Evolutionary conservation across 805 yeast species (phyloP).

Genomic region (Starmera amethionina): DNA sequence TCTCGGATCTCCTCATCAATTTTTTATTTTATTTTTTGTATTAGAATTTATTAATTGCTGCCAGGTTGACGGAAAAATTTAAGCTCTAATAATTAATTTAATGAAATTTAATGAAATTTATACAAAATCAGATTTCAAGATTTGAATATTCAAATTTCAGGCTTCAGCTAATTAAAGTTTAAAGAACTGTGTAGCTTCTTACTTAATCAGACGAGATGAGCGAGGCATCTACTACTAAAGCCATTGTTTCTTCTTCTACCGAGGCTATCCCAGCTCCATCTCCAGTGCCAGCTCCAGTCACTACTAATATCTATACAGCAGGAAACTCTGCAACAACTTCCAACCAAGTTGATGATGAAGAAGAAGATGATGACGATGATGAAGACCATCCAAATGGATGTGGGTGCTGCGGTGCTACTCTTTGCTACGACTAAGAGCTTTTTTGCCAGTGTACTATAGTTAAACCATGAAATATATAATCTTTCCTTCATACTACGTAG

Average conservation of each 20-base stretch:
- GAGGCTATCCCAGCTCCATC: neutral
- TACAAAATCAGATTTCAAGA: no score
- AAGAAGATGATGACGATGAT: neutral
- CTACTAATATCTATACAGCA: neutral
- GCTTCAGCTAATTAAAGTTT: no score
- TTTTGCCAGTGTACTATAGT: conserved; percentile 7
- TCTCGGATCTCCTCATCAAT: no score
- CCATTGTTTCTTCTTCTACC: neutral
- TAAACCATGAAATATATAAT: neutral
- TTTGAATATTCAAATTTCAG: no score
- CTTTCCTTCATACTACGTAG: neutral
- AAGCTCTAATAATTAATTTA: no score
- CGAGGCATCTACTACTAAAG: no score
- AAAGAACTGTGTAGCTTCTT: no score
- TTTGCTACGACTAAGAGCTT: neutral
- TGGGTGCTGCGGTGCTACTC: neutral
- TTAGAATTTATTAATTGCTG: no score
- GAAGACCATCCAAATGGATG: neutral
- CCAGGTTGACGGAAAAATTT: no score
- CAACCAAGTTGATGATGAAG: neutral
- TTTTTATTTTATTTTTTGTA: no score
- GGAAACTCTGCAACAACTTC: conserved; percentile 1
- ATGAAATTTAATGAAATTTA: no score
- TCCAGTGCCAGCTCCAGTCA: conserved; percentile 1
- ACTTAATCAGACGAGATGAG: no score